Evolutionary conservation across 768 basidiomycete genomes (phyloP).

Genomic region (Mycena indigotica): DNA sequence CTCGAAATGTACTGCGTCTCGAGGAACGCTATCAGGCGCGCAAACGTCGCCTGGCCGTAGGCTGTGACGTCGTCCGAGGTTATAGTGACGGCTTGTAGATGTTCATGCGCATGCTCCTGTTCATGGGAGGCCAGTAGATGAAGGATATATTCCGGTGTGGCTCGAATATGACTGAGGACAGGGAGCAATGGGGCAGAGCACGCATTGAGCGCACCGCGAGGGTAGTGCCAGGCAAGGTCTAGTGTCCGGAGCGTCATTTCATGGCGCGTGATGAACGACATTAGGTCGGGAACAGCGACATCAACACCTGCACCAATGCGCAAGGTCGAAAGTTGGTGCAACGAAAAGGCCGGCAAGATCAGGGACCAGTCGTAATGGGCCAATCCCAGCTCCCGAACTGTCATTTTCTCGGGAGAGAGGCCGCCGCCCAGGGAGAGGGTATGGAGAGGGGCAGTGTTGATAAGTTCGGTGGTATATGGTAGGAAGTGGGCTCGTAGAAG

Average conservation of each 20-base stretch:
- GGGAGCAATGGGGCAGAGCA: neutral
- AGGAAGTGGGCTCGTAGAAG: conserved; percentile 12
- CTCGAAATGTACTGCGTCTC: neutral
- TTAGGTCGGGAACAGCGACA: conserved; percentile 11
- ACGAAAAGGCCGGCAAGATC: conserved; percentile 3
- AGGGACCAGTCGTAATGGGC: conserved; percentile 15
- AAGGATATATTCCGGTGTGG: conserved; percentile 13
- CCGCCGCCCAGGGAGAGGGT: conserved; percentile 10
- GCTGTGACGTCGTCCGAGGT: conserved; percentile 2
- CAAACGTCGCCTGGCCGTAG: neutral
- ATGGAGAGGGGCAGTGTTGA: conserved; percentile 13
- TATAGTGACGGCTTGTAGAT: neutral
- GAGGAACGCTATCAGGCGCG: neutral
- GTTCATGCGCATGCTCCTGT: neutral
- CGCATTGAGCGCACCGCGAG: conserved; percentile 4
- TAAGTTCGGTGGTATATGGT: conserved; percentile 4
- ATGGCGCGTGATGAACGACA: conserved; percentile 12
- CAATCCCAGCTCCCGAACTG: conserved; percentile 5
- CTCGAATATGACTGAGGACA: neutral
- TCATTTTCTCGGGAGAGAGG: neutral
- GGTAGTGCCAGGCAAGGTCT: conserved; percentile 5
- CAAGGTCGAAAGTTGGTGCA: neutral
- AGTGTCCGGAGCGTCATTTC: neutral
- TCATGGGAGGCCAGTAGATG: conserved; percentile 3
- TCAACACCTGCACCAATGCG: neutral